Conservation (phyloP, 1,284 basidiomycete genomes). For the Ceratobasidium sp. region DNA sequence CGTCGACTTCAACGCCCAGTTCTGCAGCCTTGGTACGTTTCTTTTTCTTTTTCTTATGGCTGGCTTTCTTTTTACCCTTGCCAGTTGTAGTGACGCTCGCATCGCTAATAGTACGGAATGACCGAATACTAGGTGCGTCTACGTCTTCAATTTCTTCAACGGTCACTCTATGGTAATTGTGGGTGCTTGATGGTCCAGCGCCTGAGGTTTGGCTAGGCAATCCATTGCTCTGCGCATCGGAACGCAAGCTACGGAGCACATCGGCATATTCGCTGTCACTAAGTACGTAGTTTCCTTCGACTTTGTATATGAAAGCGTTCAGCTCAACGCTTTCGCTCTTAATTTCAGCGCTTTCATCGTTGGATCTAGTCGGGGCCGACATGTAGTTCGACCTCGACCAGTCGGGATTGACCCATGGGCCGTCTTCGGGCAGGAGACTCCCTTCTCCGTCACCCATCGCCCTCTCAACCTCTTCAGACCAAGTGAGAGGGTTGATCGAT, state of each 20-base stretch:
- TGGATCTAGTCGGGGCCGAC: too few relatives aligned
- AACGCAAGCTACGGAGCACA: neutral
- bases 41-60: neutral
- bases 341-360: too few relatives aligned
- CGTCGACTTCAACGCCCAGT: too few relatives aligned
- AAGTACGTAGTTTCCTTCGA: neutral
- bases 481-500: neutral
- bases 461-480: neutral
- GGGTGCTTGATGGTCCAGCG: neutral
- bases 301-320: neutral
- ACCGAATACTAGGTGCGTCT: neutral
- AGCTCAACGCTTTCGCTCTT: neutral
- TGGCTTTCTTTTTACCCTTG: too few relatives aligned
- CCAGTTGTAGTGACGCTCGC: neutral
- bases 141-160: neutral
- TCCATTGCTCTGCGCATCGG: neutral
- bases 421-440: neutral
- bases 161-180: neutral
- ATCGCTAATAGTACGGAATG: too few relatives aligned
- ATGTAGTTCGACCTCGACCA: neutral
- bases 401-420: conserved; percentile 1
- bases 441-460: neutral
- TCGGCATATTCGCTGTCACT: neutral
- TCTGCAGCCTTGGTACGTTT: neutral
- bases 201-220: neutral